phyloP scores from a whole-genome alignment of 768 basidiomycete species.

The Mycena olivaceomarginata region DNA sequence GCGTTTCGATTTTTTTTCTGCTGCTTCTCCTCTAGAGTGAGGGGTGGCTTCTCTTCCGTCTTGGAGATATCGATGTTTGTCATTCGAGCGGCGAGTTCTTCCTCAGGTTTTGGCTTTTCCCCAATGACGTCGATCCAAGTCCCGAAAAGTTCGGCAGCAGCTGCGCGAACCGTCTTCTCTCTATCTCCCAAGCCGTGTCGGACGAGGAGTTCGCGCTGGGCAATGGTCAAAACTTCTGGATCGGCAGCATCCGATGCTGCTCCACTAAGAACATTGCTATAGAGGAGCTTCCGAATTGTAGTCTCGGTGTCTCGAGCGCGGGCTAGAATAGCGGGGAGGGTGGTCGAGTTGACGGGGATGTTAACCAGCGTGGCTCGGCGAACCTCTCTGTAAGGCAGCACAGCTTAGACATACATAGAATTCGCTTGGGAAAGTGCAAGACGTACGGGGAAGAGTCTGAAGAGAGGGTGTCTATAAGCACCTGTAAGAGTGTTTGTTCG shows the following conservation, averaged over 20 bases:
- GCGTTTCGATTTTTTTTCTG: conserved; percentile 55
- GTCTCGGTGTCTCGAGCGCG: conserved; percentile 90
- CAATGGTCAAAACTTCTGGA: conserved; percentile 78
- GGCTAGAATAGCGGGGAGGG: conserved; percentile 80
- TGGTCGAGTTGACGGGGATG: conserved; percentile 73
- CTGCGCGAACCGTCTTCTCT: conserved; percentile 81
- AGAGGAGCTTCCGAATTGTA: conserved; percentile 84
- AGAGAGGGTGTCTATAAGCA: conserved; percentile 80
- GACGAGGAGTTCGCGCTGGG: conserved; percentile 87
- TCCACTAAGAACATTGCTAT: conserved; percentile 69
- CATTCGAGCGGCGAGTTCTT: conserved; percentile 46
- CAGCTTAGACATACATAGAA: neutral
- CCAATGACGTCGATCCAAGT: conserved; percentile 84
- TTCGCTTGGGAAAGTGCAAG: neutral
- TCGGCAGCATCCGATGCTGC: conserved; percentile 66
- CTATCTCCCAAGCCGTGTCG: conserved; percentile 92
- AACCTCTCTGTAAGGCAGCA: conserved; percentile 78
- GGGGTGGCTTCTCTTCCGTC: conserved; percentile 46
- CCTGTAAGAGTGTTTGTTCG: conserved; percentile 72
- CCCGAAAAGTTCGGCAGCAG: conserved; percentile 82
- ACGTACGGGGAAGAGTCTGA: conserved; percentile 88
- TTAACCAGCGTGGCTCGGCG: conserved; percentile 87
- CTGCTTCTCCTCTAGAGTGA: conserved; percentile 39
- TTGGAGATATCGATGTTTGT: conserved; percentile 48
- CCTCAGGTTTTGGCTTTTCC: conserved; percentile 57